A percentile compares a stretch with the other conserved stretches of the same genome.
phyloP scores from a whole-genome alignment of 306 rosid genomes.

The Fagus sylvatica region DNA sequence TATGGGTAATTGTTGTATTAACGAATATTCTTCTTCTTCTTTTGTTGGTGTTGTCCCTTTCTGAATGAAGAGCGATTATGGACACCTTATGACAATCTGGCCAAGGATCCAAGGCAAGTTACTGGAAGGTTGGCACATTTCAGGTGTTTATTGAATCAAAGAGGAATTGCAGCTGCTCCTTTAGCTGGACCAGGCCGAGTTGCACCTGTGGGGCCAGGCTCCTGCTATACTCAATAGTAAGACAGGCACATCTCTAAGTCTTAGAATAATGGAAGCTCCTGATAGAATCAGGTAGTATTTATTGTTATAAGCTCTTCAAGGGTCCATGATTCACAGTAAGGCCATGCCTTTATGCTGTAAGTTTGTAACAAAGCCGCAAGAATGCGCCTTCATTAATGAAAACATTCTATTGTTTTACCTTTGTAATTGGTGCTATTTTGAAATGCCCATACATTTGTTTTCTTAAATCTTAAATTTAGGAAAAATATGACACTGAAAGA shows the following conservation, averaged over 20 bases:
- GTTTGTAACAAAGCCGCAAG: neutral
- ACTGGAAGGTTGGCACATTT: slow-evolving; percentile 42
- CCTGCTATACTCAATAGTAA: slow-evolving; percentile 38
- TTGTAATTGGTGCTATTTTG: neutral
- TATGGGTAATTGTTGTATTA: neutral
- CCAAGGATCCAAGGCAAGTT: slow-evolving; percentile 38
- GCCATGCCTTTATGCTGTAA: neutral
- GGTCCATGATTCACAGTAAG: neutral
- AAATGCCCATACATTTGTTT: neutral
- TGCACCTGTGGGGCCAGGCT: slow-evolving; percentile 42
- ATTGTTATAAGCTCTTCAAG: neutral
- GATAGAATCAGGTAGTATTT: neutral
- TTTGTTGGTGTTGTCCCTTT: neutral
- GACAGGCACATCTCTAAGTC: neutral
- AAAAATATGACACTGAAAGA: neutral
- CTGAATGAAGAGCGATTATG: slow-evolving; percentile 40
- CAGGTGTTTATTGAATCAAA: slow-evolving; percentile 46
- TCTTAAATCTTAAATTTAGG: neutral
- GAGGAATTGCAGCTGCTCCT: slow-evolving; percentile 50
- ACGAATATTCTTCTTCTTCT: neutral
- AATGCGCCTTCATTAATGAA: neutral
- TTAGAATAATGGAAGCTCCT: neutral
- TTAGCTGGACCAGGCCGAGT: slow-evolving; percentile 39
- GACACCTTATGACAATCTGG: slow-evolving; percentile 42
- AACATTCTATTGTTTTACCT: neutral